These are phyloP conservation scores for Bjerkandera adusta DNA, from an alignment of 1,284 basidiomycete genomes.

Conservation along the genomic window DNA sequence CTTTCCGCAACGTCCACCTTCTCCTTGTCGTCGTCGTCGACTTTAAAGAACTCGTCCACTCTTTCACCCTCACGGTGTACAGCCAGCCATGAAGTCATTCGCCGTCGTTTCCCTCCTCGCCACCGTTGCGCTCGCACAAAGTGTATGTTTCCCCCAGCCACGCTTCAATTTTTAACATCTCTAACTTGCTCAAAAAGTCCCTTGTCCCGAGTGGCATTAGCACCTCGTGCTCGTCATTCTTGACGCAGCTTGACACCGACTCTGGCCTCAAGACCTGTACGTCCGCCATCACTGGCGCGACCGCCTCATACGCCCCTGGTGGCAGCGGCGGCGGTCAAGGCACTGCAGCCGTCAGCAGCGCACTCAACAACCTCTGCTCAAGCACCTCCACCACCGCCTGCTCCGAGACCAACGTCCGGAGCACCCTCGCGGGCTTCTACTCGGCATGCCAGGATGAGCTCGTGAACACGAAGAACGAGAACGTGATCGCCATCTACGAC, in stretches of 20 bases:
- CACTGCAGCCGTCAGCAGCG: constrained; percentile 44
- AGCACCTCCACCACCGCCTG: constrained; percentile 48
- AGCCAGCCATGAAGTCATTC: constrained; percentile 47
- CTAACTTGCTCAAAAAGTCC: neutral
- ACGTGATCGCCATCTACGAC: constrained; percentile 72
- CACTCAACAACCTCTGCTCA: constrained; percentile 62
- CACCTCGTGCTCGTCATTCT: constrained; percentile 55
- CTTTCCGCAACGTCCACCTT: constrained; percentile 18
- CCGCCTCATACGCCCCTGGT: constrained; percentile 56
- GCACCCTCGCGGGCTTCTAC: constrained; percentile 68
- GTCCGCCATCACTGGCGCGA: constrained; percentile 59
- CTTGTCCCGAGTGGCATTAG: constrained; percentile 46
- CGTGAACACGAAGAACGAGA: constrained; percentile 41
- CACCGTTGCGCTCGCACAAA: constrained; percentile 42
- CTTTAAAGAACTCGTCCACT: constrained; percentile 48
- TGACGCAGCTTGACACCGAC: constrained; percentile 64
- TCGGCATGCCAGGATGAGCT: constrained; percentile 70
- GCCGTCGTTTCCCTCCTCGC: constrained; percentile 45
- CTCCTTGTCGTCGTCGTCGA: constrained; percentile 39
- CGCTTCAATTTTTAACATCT: constrained; percentile 10
- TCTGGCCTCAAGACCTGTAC: constrained; percentile 59
- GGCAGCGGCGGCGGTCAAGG: constrained; percentile 39
- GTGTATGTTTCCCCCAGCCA: constrained; percentile 4
- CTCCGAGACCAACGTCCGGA: constrained; percentile 54
- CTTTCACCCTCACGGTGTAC: constrained; percentile 37